Conservation (phyloP, 2,329 filamentous ascomycete genomes). For the Sclerotiophoma versabilis region DNA sequence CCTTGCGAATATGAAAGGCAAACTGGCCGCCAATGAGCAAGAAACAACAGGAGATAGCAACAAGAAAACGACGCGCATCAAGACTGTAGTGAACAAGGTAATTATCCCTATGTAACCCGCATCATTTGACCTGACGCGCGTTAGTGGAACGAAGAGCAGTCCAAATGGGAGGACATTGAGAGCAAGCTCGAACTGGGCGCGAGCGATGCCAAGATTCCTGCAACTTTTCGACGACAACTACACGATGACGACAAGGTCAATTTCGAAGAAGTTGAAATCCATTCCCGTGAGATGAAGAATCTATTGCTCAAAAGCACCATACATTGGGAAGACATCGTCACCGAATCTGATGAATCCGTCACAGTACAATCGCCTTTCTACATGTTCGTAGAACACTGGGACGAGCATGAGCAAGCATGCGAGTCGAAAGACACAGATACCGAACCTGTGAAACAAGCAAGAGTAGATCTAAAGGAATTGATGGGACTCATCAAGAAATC, state of each 20-base stretch:
- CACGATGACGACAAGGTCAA: not conserved
- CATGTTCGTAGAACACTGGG: constrained; percentile 7
- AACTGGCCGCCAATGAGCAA: too few relatives aligned
- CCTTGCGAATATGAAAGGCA: too few relatives aligned
- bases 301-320: not conserved
- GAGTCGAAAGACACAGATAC: constrained; percentile 2
- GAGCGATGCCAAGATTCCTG: not conserved
- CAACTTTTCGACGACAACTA: constrained; percentile 5
- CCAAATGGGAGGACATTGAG: constrained; percentile 4
- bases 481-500: constrained; percentile 4
- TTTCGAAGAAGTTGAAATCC: constrained; percentile 12
- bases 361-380: constrained; percentile 3
- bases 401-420: constrained; percentile 1
- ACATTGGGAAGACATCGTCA: not conserved
- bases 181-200: not conserved
- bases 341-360: not conserved
- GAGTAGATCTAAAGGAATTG: constrained; percentile 3
- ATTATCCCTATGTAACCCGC: not conserved
- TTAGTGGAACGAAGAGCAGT: not conserved
- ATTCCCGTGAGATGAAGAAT: constrained; percentile 9
- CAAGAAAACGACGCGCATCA: not conserved
- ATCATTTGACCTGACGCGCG: not conserved
- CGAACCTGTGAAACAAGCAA: not conserved
- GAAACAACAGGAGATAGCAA: not conserved
- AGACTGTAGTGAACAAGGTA: constrained; percentile 3